A percentile compares a stretch with the other conserved stretches of the same genome.
phyloP scores from a whole-genome alignment of 306 rosid genomes.

The Vigna angularis region DNA sequence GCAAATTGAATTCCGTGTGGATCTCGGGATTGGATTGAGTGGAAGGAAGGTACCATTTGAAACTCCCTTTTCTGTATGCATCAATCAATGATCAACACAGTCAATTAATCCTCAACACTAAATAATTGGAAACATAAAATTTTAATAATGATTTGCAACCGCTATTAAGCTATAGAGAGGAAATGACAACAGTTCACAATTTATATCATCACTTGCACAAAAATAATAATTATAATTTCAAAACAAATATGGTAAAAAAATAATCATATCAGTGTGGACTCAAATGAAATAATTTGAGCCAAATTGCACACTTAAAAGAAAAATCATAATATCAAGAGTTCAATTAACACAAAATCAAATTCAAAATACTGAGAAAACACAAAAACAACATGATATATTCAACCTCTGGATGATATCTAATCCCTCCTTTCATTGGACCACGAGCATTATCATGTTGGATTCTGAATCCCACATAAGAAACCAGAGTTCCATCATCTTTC shows the following conservation, averaged over 20 bases:
- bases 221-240: background rate
- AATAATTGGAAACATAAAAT: background rate
- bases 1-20: background rate
- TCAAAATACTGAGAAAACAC: constrained; percentile 15
- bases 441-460: constrained; percentile 87
- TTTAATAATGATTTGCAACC: background rate
- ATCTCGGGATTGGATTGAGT: constrained; percentile 8
- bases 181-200: background rate
- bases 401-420: constrained; percentile 81
- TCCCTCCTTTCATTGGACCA: constrained; percentile 91
- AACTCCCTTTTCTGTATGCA: background rate
- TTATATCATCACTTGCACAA: background rate
- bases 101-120: background rate
- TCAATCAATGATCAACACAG: background rate
- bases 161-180: background rate
- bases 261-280: background rate
- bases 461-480: constrained; percentile 74
- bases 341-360: constrained; percentile 34
- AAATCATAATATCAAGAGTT: constrained; percentile 10
- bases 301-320: background rate
- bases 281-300: background rate
- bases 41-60: background rate
- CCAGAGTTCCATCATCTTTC: constrained; percentile 75
- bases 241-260: background rate
- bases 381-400: background rate